Conservation (phyloP, 352 stramenopile genomes). For the Globisporangium nagaii region DNA sequence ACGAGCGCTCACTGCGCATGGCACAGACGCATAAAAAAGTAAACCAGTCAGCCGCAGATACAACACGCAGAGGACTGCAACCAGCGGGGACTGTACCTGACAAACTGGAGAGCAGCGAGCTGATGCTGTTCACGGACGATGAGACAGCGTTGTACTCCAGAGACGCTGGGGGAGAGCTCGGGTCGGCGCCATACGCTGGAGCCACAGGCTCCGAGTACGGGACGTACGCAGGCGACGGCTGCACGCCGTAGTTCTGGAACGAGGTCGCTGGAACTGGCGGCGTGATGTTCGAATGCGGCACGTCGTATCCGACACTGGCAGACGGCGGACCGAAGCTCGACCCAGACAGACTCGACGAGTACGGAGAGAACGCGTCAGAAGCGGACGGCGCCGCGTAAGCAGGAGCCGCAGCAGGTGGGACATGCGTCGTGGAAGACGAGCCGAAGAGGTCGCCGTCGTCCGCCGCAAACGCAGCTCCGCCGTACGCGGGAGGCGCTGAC, state of each 20-base stretch:
- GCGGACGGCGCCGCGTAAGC: neutral
- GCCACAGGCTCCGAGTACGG: constrained; percentile 2
- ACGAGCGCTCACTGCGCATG: constrained; percentile 27
- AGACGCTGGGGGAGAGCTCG: constrained; percentile 33
- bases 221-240: constrained; percentile 19
- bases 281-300: constrained; percentile 13
- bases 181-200: neutral
- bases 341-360: constrained; percentile 5
- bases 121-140: constrained; percentile 42
- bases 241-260: constrained; percentile 12
- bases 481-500: neutral
- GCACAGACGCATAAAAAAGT: neutral
- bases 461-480: neutral
- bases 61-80: neutral
- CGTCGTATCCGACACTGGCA: constrained; percentile 22
- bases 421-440: constrained; percentile 20
- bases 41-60: neutral
- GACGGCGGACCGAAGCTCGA: constrained; percentile 21
- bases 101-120: constrained; percentile 54
- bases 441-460: constrained; percentile 66
- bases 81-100: constrained; percentile 21
- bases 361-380: neutral
- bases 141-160: constrained; percentile 35
- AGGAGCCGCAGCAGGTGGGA: neutral
- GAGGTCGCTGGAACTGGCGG: constrained; percentile 14